phyloP scores from a whole-genome alignment of 768 basidiomycete species.

The Arthromyces matolae region DNA sequence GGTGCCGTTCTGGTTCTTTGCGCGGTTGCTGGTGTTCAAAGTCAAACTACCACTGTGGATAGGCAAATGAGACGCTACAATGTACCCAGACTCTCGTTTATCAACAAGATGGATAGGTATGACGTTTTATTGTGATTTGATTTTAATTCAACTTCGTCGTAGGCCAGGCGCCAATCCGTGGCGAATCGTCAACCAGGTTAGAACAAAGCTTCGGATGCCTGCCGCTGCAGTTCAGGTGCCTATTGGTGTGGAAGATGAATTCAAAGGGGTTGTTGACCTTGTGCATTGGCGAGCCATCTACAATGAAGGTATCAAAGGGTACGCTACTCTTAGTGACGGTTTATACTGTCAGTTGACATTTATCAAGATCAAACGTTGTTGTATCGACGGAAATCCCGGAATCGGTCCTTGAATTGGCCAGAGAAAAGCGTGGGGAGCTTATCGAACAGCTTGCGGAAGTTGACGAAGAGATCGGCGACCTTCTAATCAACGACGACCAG shows the following conservation, averaged over 20 bases:
- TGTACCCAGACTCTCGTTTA: conserved; percentile 92
- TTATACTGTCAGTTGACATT: conserved; percentile 4
- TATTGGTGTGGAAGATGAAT: conserved; percentile 84
- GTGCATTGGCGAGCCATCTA: conserved; percentile 94
- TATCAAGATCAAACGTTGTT: conserved; percentile 63
- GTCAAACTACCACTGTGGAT: conserved; percentile 98
- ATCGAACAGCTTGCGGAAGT: conserved; percentile 95
- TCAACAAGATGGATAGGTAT: conserved; percentile 98
- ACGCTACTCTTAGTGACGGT: too few species aligned
- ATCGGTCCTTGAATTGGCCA: conserved; percentile 66
- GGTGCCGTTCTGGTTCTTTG: conserved; percentile 96
- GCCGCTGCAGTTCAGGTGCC: conserved; percentile 96
- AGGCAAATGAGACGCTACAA: conserved; percentile 97
- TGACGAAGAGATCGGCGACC: conserved; percentile 91
- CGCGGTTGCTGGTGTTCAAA: conserved; percentile 96
- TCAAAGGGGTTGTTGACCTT: conserved; percentile 90
- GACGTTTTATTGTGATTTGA: background rate
- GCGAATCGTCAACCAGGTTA: conserved; percentile 89
- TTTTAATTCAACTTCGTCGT: background rate
- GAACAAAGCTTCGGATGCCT: conserved; percentile 84
- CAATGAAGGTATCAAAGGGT: conserved; percentile 95
- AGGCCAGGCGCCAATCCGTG: conserved; percentile 97
- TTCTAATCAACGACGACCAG: conserved; percentile 79
- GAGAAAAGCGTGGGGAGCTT: conserved; percentile 83
- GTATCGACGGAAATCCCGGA: conserved; percentile 87